Percentiles rank a stretch among this genome's conserved stretches.
Conservation (phyloP, 2,329 filamentous ascomycete genomes). For the Botrytis deweyae region DNA sequence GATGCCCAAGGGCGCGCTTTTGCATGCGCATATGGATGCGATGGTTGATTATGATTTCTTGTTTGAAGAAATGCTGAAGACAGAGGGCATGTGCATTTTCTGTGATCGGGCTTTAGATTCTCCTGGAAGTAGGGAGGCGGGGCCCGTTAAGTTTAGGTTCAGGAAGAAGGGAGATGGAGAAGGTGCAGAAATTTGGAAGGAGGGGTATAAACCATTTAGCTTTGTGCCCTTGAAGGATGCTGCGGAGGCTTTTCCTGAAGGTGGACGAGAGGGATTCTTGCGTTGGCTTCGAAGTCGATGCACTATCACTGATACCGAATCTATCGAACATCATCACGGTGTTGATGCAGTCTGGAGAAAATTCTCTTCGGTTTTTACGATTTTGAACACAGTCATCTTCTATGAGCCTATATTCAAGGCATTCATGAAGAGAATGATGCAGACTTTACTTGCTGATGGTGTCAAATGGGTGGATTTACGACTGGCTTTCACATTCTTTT, state of each 20-base stretch:
- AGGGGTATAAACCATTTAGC: slow-evolving; percentile 54
- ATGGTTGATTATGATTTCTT: slow-evolving; percentile 87
- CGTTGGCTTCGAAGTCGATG: slow-evolving; percentile 74
- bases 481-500: slow-evolving; percentile 70
- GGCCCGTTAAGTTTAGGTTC: slow-evolving; percentile 62
- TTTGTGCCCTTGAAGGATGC: slow-evolving; percentile 49
- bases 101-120: slow-evolving; percentile 57
- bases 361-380: slow-evolving; percentile 71
- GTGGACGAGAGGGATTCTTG: slow-evolving; percentile 69
- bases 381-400: slow-evolving; percentile 73
- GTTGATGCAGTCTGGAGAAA: slow-evolving; percentile 82
- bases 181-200: slow-evolving; percentile 60
- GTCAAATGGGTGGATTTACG: slow-evolving; percentile 83
- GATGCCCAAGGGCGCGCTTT: slow-evolving; percentile 85
- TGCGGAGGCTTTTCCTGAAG: slow-evolving; percentile 72
- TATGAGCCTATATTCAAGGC: slow-evolving; percentile 87
- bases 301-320: slow-evolving; percentile 70
- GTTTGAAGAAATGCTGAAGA: slow-evolving; percentile 67
- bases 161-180: slow-evolving; percentile 44
- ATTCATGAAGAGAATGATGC: slow-evolving; percentile 71
- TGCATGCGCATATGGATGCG: slow-evolving; percentile 88
- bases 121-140: slow-evolving; percentile 52
- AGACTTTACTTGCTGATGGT: slow-evolving; percentile 73
- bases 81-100: slow-evolving; percentile 70
- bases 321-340: slow-evolving; percentile 77